Base-by-base conservation (phyloP, 345 rosid species). In the Melastoma malabathricum region DNA sequence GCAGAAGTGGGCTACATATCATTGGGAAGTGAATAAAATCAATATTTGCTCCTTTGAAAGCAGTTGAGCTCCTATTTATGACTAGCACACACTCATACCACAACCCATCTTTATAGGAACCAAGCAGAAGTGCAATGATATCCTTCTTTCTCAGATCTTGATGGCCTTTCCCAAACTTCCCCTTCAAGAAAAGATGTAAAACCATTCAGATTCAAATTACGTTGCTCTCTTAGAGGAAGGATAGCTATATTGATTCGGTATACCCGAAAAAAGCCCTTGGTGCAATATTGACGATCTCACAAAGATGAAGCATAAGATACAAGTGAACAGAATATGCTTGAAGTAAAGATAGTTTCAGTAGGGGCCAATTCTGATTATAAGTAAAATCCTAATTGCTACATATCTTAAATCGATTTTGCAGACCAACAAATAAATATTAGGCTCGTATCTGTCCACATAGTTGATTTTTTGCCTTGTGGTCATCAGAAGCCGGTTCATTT, bases 361-460 rank as follows among this genome's bases (percentile, higher is more conserved):
- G 38, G 38, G 8, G 9, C 38, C 38, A 29, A 4, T 29, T 29
- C 38, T 10, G 38, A 29, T 29, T 29, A 29, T 29, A 29, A 29
- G 38, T 29, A 4, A 29, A 29, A n/a, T 4, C 6, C 38, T 29
- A 29, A 29, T 29, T 29, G 38, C 3, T 29, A 29, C 38, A 29
- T 29, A 29, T 29, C 2, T 29, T 29, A 29, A 29, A 29, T 29
- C 38, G 9, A 29, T 29, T 29, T 4, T 31, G 10, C 44, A 16
- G 15, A 48, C 29, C 9, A 19, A 22, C 51, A 48, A 18, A 18
- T 19, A 48, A 48, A 48, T 79, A 74, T 86, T 52, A 73, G 94
- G 71, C 90, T 79, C 82, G 80, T 85, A 77, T 79, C 83, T 78
- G 84, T 81, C 93, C 82, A 79, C 89, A 83, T 74, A 66, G 73